A percentile compares a stretch with the other conserved stretches of the same genome.
These are phyloP conservation scores for Cutaneotrichosporon sp. DNA, from an alignment of 1,284 basidiomycete species.

Conservation along the genomic window DNA sequence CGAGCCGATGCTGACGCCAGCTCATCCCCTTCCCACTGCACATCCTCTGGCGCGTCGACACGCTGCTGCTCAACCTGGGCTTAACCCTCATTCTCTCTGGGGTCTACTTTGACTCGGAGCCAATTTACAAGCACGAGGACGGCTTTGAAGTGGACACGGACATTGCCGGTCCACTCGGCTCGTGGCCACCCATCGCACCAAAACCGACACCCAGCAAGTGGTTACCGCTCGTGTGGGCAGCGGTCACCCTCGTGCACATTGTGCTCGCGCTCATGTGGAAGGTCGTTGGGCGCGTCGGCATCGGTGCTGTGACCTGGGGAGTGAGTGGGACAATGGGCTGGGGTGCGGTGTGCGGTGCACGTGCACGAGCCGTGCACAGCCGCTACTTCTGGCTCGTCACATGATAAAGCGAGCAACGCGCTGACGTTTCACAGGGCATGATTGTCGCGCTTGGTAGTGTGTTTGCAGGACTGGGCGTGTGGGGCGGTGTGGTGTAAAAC, in stretches of 20 bases:
- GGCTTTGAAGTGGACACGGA: not conserved
- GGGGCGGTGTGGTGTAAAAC: slow-evolving; percentile 45
- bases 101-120: slow-evolving; percentile 44
- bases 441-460: slow-evolving; percentile 46
- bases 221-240: slow-evolving; percentile 31
- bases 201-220: slow-evolving; percentile 25
- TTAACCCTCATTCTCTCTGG: slow-evolving; percentile 46
- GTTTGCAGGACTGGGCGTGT: slow-evolving; percentile 45
- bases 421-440: slow-evolving; percentile 35
- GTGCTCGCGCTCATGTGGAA: slow-evolving; percentile 41
- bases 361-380: too few species aligned
- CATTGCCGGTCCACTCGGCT: not conserved
- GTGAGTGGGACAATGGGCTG: slow-evolving; percentile 27
- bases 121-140: slow-evolving; percentile 36
- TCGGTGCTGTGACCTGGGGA: slow-evolving; percentile 48
- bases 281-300: slow-evolving; percentile 40
- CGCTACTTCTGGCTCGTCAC: not conserved
- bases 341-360: not conserved
- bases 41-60: slow-evolving; percentile 47
- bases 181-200: slow-evolving; percentile 17
- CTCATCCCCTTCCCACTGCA: slow-evolving; percentile 46
- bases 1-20: slow-evolving; percentile 17
- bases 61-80: slow-evolving; percentile 48
- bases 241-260: slow-evolving; percentile 35
- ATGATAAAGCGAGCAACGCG: not conserved